Percentiles rank a stretch among this genome's conserved stretches.
phyloP scores from a whole-genome alignment of 305 asterid genomes.

The Plantago coronopus region DNA sequence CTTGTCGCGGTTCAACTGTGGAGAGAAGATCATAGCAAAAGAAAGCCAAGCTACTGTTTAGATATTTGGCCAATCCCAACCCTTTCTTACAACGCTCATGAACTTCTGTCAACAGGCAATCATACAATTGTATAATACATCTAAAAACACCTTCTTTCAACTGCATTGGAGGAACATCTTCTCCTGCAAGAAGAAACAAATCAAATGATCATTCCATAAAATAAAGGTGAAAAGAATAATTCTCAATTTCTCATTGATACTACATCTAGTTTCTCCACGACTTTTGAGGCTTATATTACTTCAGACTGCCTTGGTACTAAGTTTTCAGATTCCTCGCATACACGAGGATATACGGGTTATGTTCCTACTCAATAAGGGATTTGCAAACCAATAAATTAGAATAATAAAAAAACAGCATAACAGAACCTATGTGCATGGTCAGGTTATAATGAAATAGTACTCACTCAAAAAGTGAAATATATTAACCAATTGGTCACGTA shows the following conservation, averaged over 20 bases:
- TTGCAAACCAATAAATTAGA: too few species aligned
- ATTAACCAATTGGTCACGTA: background rate
- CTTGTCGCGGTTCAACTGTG: conserved; percentile 95
- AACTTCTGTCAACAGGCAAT: conserved; percentile 94
- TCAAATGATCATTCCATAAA: background rate
- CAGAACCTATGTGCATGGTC: conserved; percentile 4
- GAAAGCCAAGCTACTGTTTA: conserved; percentile 97
- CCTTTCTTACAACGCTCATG: conserved; percentile 99
- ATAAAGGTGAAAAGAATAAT: too few species aligned
- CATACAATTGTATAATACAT: conserved; percentile 90
- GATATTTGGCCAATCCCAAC: conserved; percentile 86
- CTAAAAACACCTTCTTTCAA: conserved; percentile 95
- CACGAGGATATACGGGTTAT: too few species aligned
- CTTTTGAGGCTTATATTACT: too few species aligned
- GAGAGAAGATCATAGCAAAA: conserved; percentile 97
- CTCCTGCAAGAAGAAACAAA: conserved; percentile 50
- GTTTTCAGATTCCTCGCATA: too few species aligned
- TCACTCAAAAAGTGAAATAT: conserved; percentile 6
- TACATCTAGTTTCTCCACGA: too few species aligned
- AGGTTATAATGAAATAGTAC: conserved; percentile 7
- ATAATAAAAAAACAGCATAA: background rate
- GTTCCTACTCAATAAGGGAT: too few species aligned
- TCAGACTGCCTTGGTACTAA: too few species aligned
- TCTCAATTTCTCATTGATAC: too few species aligned
- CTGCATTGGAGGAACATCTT: conserved; percentile 98